Percentiles rank a stretch among this genome's conserved stretches.
Conservation (phyloP, 192 early-diverging fungal species). For the Mortierella antarctica region DNA sequence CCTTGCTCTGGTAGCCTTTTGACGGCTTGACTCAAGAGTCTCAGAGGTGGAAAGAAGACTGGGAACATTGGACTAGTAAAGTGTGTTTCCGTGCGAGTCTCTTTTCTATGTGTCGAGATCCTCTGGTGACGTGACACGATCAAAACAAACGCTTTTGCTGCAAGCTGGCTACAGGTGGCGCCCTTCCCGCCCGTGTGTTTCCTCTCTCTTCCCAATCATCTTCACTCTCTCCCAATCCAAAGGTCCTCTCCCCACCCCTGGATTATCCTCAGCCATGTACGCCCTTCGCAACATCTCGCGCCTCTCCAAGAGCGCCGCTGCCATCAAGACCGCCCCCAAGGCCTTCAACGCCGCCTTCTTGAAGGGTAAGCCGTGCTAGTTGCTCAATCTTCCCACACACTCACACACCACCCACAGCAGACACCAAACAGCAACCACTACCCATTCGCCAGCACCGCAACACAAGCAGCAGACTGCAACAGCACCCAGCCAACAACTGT, state of each 20-base stretch:
- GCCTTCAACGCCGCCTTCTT: constrained; percentile 51
- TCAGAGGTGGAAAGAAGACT: too few species aligned
- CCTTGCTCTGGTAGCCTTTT: too few species aligned
- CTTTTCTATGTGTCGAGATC: too few species aligned
- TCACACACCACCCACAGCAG: neutral
- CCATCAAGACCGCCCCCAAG: constrained; percentile 51
- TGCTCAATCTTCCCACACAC: neutral
- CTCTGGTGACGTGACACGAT: neutral
- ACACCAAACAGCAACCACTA: neutral
- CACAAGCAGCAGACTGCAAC: neutral
- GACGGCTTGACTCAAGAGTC: too few species aligned
- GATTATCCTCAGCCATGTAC: constrained; percentile 21
- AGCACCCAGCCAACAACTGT: neutral
- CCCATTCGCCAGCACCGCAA: neutral
- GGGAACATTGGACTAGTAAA: too few species aligned
- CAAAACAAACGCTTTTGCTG: constrained; percentile 23
- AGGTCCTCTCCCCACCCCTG: constrained; percentile 21
- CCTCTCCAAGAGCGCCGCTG: constrained; percentile 51
- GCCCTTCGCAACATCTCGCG: constrained; percentile 53
- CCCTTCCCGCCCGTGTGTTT: constrained; percentile 1
- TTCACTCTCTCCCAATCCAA: constrained; percentile 1
- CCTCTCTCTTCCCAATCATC: constrained; percentile 14
- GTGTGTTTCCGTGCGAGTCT: too few species aligned
- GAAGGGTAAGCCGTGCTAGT: constrained; percentile 35
- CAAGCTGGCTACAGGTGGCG: neutral